Evolutionary conservation across 371 early-diverging fungal species (phyloP).

Genomic region (Funneliformis caledonium): DNA sequence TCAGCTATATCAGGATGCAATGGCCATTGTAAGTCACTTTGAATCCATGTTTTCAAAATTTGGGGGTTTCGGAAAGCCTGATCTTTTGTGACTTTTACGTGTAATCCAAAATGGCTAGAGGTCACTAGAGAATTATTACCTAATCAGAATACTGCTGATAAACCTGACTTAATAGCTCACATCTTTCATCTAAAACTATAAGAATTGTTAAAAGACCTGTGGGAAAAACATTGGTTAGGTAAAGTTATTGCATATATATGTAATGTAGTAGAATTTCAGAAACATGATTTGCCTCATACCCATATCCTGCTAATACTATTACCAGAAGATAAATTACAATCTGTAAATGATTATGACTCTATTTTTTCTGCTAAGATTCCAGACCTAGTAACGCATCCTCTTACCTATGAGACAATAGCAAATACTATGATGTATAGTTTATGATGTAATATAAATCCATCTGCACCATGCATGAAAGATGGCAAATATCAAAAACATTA

Average conservation of each 20-base stretch:
- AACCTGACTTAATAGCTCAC: constrained; percentile 43
- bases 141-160: constrained; percentile 41
- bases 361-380: too few relatives aligned
- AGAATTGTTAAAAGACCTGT: constrained; percentile 42
- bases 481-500: constrained; percentile 43
- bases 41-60: too few relatives aligned
- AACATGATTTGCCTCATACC: too few relatives aligned
- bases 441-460: constrained; percentile 36
- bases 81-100: too few relatives aligned
- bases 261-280: constrained; percentile 48
- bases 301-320: constrained; percentile 47
- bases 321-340: constrained; percentile 43
- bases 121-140: constrained; percentile 40
- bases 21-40: too few relatives aligned
- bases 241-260: constrained; percentile 42
- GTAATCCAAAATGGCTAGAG: constrained; percentile 49
- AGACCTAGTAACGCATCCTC: constrained; percentile 39
- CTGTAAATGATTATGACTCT: constrained; percentile 41
- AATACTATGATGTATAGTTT: constrained; percentile 49
- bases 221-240: constrained; percentile 42
- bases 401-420: constrained; percentile 44
- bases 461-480: constrained; percentile 46
- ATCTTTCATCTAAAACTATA: too few relatives aligned
- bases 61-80: too few relatives aligned
- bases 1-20: too few relatives aligned